Base-by-base conservation (phyloP, 2,329 filamentous ascomycete species). In the Cladosporium sp. region DNA sequence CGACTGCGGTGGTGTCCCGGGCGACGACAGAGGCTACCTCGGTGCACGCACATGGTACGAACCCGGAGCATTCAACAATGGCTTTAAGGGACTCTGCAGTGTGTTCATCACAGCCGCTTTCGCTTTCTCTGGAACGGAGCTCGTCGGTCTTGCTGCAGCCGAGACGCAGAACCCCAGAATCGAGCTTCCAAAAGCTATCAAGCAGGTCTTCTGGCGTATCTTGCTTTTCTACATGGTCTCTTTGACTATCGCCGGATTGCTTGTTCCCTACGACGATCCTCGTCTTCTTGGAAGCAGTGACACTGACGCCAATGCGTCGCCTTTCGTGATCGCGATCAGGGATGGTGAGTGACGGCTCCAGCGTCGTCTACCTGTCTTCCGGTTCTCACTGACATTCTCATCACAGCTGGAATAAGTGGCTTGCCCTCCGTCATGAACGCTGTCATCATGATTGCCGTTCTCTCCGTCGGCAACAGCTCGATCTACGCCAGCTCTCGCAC, bases 401-500 rank as follows among this genome's bases (percentile, higher is more conserved):
- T 77, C 54, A 72, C 80, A 56, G 80, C 81, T 13, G 78, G 79
- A 41, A 79, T 87, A 45, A 62, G 64, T 1, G 77, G 77, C 2
- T 74, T 86, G 14, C 80, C 82, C 32, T 75, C 74, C 41, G 77
- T 86, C 54, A 81, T 86, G 72, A 86, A 86, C 64, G 80, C 77
- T 18, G 76, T 84, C 41, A 82, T 85, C 59, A 72, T 82, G 22
- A 74, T 82, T 35, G 77, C 78, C 8, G 79, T 82, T 34, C 68
- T 81, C 49, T 76, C 72, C 44, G 77, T 82, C 44, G 79, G 77
- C 59, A 79, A 80, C 57, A 81, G 78, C 1, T 72, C 73, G 58
- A 75, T 54, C 44, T 58, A 57, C 51, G 57, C 54, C 52, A 91
- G 88, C 16, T 92, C 87, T 2, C 84, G 91, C 61, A 95, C 90